A percentile compares a stretch with the other conserved stretches of the same genome.
These are phyloP conservation scores for Spirogloea muscicola DNA, from an alignment of 139 green algal species.

Conservation along the genomic window DNA sequence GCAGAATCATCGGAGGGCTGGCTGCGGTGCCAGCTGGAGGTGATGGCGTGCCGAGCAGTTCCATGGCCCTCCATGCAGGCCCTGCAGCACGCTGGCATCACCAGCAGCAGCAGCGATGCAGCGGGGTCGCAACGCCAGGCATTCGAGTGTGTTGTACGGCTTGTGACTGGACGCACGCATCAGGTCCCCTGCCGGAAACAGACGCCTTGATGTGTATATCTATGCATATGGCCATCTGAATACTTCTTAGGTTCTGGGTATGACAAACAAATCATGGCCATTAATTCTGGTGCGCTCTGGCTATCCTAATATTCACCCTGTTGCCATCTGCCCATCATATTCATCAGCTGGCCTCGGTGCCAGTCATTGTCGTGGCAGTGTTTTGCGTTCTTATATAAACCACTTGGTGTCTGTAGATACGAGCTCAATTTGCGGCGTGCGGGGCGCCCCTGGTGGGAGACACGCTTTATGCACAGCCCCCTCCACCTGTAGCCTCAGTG, in stretches of 20 bases:
- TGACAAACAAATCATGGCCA: no score
- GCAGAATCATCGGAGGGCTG: background rate
- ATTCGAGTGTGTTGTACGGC: background rate
- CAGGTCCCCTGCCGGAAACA: background rate
- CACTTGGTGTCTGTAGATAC: background rate
- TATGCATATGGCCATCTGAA: no score
- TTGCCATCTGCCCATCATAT: no score
- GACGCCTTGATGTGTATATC: no score
- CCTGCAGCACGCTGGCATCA: background rate
- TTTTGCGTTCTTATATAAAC: background rate
- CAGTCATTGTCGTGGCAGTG: background rate
- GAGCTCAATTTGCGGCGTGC: background rate
- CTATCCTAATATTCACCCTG: no score
- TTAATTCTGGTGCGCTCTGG: no score
- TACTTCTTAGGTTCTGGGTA: no score
- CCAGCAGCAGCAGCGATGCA: background rate
- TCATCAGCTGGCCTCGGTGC: background rate
- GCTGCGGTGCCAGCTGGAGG: background rate
- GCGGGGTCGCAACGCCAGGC: background rate
- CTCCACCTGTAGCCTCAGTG: no score
- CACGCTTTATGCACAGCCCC: constrained; percentile 1
- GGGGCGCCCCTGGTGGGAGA: constrained; percentile 1
- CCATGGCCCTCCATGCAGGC: background rate
- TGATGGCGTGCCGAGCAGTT: background rate
- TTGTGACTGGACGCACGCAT: constrained; percentile 9